phyloP scores from a whole-genome alignment of 306 rosid species.

The Prunus armeniaca region DNA sequence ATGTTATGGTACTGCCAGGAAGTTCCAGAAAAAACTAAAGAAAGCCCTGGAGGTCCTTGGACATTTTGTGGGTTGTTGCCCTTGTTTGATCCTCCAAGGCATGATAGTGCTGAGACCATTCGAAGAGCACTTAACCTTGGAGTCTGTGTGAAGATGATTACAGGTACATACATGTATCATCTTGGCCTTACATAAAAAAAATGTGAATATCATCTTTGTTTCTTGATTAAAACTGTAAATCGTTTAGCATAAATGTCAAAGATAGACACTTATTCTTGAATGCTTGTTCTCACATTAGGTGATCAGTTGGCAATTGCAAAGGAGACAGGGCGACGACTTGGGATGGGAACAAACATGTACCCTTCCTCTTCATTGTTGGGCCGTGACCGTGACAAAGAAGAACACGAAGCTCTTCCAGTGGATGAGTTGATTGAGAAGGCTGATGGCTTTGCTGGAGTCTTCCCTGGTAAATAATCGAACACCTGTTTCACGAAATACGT shows the following conservation, averaged over 20 bases:
- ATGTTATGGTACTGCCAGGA: conserved; percentile 39
- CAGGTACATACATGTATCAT: conserved; percentile 41
- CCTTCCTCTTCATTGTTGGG: conserved; percentile 83
- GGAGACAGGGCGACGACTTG: conserved; percentile 88
- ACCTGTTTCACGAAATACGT: not conserved
- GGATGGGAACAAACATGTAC: conserved; percentile 95
- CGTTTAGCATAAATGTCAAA: conserved; percentile 9
- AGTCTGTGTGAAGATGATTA: conserved; percentile 87
- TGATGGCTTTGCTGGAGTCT: conserved; percentile 91
- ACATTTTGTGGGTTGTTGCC: conserved; percentile 80
- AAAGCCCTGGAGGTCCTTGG: conserved; percentile 80
- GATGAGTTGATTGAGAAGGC: conserved; percentile 85
- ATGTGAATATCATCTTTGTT: not conserved
- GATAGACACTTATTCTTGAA: conserved; percentile 8
- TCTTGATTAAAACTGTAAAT: conserved; percentile 4
- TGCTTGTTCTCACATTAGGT: conserved; percentile 42
- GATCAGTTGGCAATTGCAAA: conserved; percentile 87
- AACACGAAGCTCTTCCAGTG: conserved; percentile 70
- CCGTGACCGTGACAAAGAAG: conserved; percentile 49
- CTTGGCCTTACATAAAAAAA: not conserved
- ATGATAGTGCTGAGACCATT: conserved; percentile 90
- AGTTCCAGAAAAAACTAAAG: conserved; percentile 74
- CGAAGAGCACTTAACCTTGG: conserved; percentile 86
- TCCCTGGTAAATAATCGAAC: conserved; percentile 55
- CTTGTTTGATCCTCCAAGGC: conserved; percentile 91